phyloP scores from a whole-genome alignment of 1,284 basidiomycete genomes.

The Fomitopsis betulina region DNA sequence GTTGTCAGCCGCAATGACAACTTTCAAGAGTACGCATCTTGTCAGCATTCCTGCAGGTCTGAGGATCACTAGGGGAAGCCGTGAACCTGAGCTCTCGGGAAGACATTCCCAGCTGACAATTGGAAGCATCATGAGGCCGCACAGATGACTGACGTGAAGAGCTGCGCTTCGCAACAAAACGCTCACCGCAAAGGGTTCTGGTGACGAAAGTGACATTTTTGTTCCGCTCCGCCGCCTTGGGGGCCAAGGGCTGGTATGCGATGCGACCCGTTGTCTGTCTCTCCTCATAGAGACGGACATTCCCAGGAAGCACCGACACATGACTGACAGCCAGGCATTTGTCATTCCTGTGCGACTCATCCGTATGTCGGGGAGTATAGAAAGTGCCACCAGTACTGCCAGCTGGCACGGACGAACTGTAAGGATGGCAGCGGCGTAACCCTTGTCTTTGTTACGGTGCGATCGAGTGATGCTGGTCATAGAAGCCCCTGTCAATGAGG shows the following conservation, averaged over 20 bases:
- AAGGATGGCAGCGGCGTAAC: not conserved
- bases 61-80: conserved; percentile 9
- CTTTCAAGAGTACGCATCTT: not conserved
- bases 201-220: not conserved
- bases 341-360: not conserved
- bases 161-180: not conserved
- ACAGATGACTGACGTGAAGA: conserved; percentile 17
- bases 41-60: not conserved
- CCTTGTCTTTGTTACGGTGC: too few species aligned
- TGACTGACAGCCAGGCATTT: not conserved
- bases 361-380: not conserved
- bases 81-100: conserved; percentile 7
- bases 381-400: not conserved
- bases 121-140: conserved; percentile 18
- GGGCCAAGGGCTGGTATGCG: not conserved
- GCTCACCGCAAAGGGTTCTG: not conserved
- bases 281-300: not conserved
- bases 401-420: not conserved
- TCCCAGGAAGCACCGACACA: not conserved
- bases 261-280: not conserved
- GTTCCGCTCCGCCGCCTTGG: not conserved
- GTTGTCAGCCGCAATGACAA: not conserved
- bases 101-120: conserved; percentile 12
- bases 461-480: too few species aligned
- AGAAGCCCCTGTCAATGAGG: too few species aligned